Evolutionary conservation across 2,329 filamentous ascomycete species (phyloP).

Genomic region (Ramularia endophylla): DNA sequence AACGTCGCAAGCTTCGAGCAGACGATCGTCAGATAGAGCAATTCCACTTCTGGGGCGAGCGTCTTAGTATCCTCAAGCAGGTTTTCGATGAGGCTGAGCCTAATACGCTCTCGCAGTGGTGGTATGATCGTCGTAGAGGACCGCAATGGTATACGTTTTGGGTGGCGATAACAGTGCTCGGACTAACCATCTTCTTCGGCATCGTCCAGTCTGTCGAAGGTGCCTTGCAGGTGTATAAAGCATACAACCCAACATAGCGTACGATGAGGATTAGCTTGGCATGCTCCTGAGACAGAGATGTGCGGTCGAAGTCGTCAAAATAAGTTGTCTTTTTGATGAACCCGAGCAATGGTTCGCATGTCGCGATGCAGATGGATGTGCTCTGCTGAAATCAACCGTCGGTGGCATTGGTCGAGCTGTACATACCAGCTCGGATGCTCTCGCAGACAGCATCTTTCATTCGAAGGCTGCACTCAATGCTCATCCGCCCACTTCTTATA

Average conservation of each 20-base stretch:
- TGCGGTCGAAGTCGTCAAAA: too few species aligned
- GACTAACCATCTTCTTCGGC: conserved; percentile 37
- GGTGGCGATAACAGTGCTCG: conserved; percentile 35
- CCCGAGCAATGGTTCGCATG: too few species aligned
- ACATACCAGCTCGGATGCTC: too few species aligned
- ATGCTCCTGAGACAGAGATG: too few species aligned
- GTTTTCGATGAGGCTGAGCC: conserved; percentile 36
- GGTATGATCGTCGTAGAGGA: conserved; percentile 38
- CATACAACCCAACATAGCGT: background rate
- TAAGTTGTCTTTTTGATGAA: too few species aligned
- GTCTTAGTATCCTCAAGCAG: conserved; percentile 40
- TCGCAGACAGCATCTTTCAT: too few species aligned
- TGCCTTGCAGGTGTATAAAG: conserved; percentile 33
- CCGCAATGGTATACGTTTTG: conserved; percentile 46
- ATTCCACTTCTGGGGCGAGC: conserved; percentile 40
- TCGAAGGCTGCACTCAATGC: conserved; percentile 39
- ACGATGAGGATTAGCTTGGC: too few species aligned
- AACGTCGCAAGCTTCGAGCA: conserved; percentile 29
- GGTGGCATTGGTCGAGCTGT: too few species aligned
- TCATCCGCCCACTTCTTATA: conserved; percentile 69
- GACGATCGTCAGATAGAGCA: conserved; percentile 30
- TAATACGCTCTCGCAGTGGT: conserved; percentile 36
- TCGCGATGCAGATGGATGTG: too few species aligned
- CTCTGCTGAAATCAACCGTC: too few species aligned
- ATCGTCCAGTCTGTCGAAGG: conserved; percentile 39